Evolutionary conservation across 2,329 filamentous ascomycete genomes (phyloP), one percentile per base, ranked within the genome.

Genomic region (Fusarium sp.): DNA sequence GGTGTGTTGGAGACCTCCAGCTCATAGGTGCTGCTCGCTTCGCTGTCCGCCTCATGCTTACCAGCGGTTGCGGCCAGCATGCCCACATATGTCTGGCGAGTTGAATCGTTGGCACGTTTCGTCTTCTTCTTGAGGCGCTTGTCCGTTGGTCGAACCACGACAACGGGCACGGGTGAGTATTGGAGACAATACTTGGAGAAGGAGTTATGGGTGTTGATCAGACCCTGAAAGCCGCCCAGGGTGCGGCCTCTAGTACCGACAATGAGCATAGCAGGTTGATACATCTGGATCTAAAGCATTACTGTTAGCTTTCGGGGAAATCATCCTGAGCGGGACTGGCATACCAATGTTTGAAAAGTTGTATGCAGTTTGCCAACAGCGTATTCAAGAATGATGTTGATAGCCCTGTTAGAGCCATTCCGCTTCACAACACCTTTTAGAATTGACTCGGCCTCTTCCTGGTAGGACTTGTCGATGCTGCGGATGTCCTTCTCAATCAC

Each of bases 181-280:
- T 98, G 95, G 14, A 98, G 88, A 79, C 95, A 98, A 83, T 98
- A 98, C 80, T 98, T 98, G 29, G 94, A 97, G 52, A 98, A 95
- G 0, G 93, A 96, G 73, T 94, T 96, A 50, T 88, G 85, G 35
- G 88, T 89, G 58, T 94, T 94, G 47, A 98, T 89, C 34, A 98
- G 86, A 57, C 94, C 94, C 80, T 97, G 95, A 66, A 98, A 92
- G 29, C 95, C 94, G 37, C 94, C 94, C 2, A 97, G 87, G 40
- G 93, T 96, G 64, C 94, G 90, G 54, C 95, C 95, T 77, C 93
- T 90, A 1, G 95, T 98, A 50, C 95, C 95, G 18, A 98, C 95
- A 31, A 98, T 93, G 24, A 98, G 89, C 85, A 97, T 95, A 4
- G 94, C 94, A 4, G 95, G 95, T 79, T 97, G 93, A 82, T 98